Conservation (phyloP, 768 basidiomycete genomes). For the Lactifluus volemus region DNA sequence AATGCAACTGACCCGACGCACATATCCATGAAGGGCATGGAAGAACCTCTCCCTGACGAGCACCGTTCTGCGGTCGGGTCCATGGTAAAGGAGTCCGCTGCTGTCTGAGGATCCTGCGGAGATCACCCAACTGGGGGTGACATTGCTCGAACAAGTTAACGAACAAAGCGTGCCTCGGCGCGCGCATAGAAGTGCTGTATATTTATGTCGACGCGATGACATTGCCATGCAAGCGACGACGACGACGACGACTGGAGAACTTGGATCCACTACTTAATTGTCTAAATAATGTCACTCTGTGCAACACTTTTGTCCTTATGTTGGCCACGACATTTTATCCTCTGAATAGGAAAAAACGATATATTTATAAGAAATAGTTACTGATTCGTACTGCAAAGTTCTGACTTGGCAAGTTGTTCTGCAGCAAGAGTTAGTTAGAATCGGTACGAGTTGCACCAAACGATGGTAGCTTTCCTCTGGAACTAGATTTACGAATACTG, state of each 20-base stretch:
- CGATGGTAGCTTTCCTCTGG: no score
- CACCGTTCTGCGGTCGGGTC: conserved; percentile 5
- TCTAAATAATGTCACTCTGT: not conserved
- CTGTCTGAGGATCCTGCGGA: not conserved
- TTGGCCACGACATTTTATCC: not conserved
- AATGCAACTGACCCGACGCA: conserved; percentile 1
- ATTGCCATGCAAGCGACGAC: conserved; percentile 4
- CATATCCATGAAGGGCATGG: conserved; percentile 14
- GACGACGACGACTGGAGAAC: not conserved
- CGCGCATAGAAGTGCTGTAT: not conserved
- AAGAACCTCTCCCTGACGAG: not conserved
- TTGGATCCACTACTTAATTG: not conserved
- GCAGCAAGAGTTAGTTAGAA: no score
- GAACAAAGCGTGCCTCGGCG: not conserved
- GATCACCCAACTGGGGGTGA: no score
- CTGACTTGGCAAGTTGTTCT: no score
- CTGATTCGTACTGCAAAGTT: no score
- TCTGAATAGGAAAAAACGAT: no score
- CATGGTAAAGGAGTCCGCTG: conserved; percentile 7
- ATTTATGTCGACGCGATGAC: conserved; percentile 8
- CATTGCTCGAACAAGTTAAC: not conserved
- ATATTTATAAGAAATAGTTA: no score
- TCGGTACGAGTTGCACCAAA: no score
- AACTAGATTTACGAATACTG: no score
- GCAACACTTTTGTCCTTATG: not conserved